Evolutionary conservation across 1,284 basidiomycete species (phyloP), one percentile per base, ranked within the genome.

Genomic region (Cutaneotrichosporon cutaneum): DNA sequence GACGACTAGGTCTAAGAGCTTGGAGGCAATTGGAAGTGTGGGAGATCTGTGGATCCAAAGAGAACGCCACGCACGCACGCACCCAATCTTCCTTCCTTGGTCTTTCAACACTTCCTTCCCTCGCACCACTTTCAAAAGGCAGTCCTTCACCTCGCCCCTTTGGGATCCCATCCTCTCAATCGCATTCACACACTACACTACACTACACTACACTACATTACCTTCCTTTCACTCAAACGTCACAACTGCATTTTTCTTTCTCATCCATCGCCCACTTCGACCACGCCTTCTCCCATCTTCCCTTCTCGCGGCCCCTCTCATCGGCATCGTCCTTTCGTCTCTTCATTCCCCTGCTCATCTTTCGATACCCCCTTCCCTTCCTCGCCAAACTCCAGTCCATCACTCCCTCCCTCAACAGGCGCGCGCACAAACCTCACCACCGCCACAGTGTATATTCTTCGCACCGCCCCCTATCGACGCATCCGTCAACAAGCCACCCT

Each of bases 291-390:
- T 26, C 45, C 9, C 7, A 5, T 26, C 22, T 26, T 6, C 4
- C n/a, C 21, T 45, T 22, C 22, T 47, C 45, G 26, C 21, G 45
- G 10, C 44, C n/a, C 18, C 51, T 14, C 11, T 54, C 33, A 14
- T 47, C 45, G 27, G n/a, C 27, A 47, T 30, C 50, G 14, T 32
- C 26, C n/a, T n/a, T 51, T 33, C 27, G 27, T 21, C 18, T 33
- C 16, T 33, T 10, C 30, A 30, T 32, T 51, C 22, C 30, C 50
- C 27, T 30, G 27, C 45, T 26, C 24, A 26, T 27, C 26, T 27
- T 48, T 36, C 52, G 13, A 54, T 26, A 39, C 52, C 35, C 32
- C n/a, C 36, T 39, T 42, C 39, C 16, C 39, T 42, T 42, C 39
- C 16, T 42, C 39, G 35, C 35, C 35, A 36, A 36, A 36, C 35